A percentile compares a stretch with the other conserved stretches of the same genome.
These are phyloP conservation scores for Pseudogymnoascus destructans DNA, from an alignment of 2,329 filamentous ascomycete genomes.

Conservation along the genomic window DNA sequence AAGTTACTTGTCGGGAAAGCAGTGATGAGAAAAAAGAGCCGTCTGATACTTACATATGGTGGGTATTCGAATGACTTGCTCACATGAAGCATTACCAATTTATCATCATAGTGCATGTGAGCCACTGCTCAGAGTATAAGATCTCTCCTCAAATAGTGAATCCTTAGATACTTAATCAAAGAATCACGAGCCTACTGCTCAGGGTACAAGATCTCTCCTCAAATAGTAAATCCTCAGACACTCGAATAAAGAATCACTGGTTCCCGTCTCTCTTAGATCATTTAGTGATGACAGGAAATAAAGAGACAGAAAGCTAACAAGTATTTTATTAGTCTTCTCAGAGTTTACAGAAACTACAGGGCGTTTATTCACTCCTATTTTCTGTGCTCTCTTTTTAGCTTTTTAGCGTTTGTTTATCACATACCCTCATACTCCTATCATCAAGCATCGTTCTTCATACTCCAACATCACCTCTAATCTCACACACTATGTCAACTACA, in stretches of 20 bases:
- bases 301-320: neutral
- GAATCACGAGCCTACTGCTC: too few relatives aligned
- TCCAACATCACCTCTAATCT: neutral
- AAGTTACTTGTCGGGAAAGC: neutral
- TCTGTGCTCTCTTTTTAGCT: neutral
- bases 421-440: neutral
- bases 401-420: neutral
- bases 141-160: too few relatives aligned
- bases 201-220: neutral
- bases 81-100: neutral
- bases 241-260: too few relatives aligned
- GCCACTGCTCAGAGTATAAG: too few relatives aligned
- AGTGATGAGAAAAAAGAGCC: neutral
- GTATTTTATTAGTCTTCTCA: neutral
- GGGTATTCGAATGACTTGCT: neutral
- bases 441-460: neutral
- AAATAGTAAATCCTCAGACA: too few relatives aligned
- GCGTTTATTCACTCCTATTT: neutral
- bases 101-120: neutral
- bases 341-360: neutral
- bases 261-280: neutral
- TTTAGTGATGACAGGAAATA: neutral
- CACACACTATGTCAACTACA: neutral
- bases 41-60: neutral
- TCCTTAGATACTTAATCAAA: neutral